Base-by-base conservation (phyloP, 2,329 filamentous ascomycete species). In the Hypoxylon sp. region DNA sequence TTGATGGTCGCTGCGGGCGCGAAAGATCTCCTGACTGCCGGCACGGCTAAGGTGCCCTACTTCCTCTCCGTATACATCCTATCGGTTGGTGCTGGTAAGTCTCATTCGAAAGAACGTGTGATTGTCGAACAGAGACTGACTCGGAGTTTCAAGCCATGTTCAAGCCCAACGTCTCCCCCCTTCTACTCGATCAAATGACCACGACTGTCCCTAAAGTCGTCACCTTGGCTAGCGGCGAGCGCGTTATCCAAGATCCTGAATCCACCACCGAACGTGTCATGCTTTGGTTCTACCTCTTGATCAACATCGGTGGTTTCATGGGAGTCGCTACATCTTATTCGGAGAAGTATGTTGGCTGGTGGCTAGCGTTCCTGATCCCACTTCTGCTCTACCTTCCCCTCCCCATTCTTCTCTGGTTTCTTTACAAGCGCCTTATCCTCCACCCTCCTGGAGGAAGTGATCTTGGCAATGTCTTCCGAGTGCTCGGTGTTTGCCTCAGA, bases 121-220 rank as follows among this genome's bases (percentile, higher is more conserved):
- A 19, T 23, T 10, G 14, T 14, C 10, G 2, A 13, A 19, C 10
- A 14, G 2, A 41, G 19, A 9, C 68, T 69, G 56, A 72, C 38
- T 28, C 1, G 19, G 3, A 11, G 28, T 36, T 32, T 50, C 5
- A 10, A 68, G 71, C 80, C 67, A 82, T 83, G 79, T 93, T 93
- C 84, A 94, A 94, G 81, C 81, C 89, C 41, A 93, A 93, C 69
- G 89, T 94, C 38, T 88, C 89, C 0, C 89, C 90, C 0, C 80
- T 91, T 17, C 84, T 92, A 28, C 87, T 90, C 10, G 90, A 92
- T 70, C 90, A 92, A 74, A 86, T 90, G 74, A 84, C 81, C 2
- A 83, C 85, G 21, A 87, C 86, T 3, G 85, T 85, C 30, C 83
- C 86, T 19, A 83, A 79, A 52, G 83, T 90, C 48, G 79, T 84